Conservation (phyloP, 352 stramenopile genomes). For the Globisporangium paroecandrum region DNA sequence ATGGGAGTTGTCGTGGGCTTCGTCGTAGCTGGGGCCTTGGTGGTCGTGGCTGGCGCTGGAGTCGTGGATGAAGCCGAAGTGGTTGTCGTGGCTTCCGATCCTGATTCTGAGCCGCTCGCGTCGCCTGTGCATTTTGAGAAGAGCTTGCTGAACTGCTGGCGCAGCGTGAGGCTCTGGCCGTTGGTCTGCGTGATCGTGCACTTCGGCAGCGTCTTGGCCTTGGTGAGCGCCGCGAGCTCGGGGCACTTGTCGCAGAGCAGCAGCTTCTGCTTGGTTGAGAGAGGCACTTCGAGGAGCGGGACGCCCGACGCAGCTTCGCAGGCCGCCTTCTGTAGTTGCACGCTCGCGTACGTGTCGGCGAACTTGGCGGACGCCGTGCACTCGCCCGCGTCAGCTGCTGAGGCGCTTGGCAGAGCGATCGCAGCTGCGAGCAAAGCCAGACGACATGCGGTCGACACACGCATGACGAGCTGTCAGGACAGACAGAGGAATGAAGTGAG, state of each 20-base stretch:
- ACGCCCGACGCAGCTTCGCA: not conserved
- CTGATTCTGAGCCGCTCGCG: not conserved
- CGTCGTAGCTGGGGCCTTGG: not conserved
- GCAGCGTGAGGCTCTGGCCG: not conserved
- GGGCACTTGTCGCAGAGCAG: not conserved
- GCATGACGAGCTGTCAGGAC: not conserved
- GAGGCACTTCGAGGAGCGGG: not conserved
- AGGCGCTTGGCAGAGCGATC: not conserved
- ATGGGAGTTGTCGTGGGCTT: not conserved
- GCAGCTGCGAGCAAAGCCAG: not conserved
- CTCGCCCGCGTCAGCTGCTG: not conserved
- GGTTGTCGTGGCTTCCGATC: not conserved
- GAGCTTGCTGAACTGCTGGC: not conserved
- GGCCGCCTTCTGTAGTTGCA: not conserved
- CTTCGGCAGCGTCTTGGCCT: constrained; percentile 1
- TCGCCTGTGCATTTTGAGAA: not conserved
- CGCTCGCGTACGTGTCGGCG: not conserved
- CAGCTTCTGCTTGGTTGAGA: not conserved
- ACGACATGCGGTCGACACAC: not conserved
- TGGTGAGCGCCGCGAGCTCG: not conserved
- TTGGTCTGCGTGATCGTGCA: not conserved
- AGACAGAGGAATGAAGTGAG: not conserved
- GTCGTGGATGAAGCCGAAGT: not conserved
- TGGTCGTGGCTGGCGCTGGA: not conserved
- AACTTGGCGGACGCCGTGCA: not conserved